Percentiles rank a stretch among this genome's conserved stretches.
Conservation (phyloP, 2,329 filamentous ascomycete genomes). For the Kalaharituber pfeilii region DNA sequence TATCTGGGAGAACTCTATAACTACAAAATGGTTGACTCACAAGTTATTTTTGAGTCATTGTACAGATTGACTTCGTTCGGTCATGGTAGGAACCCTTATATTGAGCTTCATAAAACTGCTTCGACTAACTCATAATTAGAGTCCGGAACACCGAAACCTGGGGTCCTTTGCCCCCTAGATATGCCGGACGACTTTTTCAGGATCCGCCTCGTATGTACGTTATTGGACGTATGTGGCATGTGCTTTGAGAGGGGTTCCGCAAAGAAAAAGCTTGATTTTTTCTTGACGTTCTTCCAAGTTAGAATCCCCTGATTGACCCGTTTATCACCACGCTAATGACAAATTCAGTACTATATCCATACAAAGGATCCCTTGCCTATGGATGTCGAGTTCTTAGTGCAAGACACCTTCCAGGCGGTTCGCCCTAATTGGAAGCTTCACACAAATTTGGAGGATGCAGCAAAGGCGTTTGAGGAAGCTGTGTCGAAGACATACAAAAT, state of each 20-base stretch:
- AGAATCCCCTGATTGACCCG: slow-evolving; percentile 8
- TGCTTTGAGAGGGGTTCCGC: slow-evolving; percentile 88
- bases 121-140: slow-evolving; percentile 30
- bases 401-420: slow-evolving; percentile 72
- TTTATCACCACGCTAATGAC: slow-evolving; percentile 7
- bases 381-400: slow-evolving; percentile 93
- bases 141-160: slow-evolving; percentile 62
- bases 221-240: slow-evolving; percentile 87
- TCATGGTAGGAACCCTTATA: slow-evolving; percentile 47
- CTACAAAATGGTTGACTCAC: slow-evolving; percentile 89
- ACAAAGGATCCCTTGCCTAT: slow-evolving; percentile 81
- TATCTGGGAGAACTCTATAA: slow-evolving; percentile 95
- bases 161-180: slow-evolving; percentile 60
- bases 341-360: slow-evolving; percentile 70
- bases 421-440: slow-evolving; percentile 87
- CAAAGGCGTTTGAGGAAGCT: slow-evolving; percentile 68
- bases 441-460: slow-evolving; percentile 63
- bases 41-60: slow-evolving; percentile 84
- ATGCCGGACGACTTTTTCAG: slow-evolving; percentile 90
- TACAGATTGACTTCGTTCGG: slow-evolving; percentile 92
- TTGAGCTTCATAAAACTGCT: neutral
- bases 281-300: slow-evolving; percentile 83
- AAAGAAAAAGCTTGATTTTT: slow-evolving; percentile 96
- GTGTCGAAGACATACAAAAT: slow-evolving; percentile 77
- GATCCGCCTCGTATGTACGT: slow-evolving; percentile 70